phyloP scores from a whole-genome alignment of 2,329 filamentous ascomycete genomes.

The Scytalidium sp. region DNA sequence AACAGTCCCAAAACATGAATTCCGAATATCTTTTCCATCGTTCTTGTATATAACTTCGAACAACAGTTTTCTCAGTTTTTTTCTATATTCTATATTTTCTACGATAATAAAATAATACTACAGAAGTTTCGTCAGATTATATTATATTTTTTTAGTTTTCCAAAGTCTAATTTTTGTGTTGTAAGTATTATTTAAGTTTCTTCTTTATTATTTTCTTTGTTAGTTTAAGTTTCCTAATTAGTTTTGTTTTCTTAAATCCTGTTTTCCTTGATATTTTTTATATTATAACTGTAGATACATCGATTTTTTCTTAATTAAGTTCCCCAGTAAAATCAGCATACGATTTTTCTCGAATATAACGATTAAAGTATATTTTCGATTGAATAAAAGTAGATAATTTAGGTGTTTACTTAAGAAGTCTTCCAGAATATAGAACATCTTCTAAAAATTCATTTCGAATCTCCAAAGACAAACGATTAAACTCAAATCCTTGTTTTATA shows the following conservation, averaged over 20 bases:
- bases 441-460: neutral
- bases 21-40: slow-evolving; percentile 14
- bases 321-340: neutral
- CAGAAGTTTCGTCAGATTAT: neutral
- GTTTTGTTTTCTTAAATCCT: neutral
- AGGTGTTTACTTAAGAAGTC: neutral
- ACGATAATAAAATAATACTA: slow-evolving; percentile 11
- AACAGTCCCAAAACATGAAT: slow-evolving; percentile 28
- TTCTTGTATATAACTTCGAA: neutral
- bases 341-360: neutral
- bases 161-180: neutral
- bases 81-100: slow-evolving; percentile 8
- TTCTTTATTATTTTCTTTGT: neutral
- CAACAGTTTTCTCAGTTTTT: slow-evolving; percentile 1
- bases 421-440: neutral
- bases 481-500: neutral
- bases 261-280: neutral
- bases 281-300: neutral
- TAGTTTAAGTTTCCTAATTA: neutral
- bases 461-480: neutral
- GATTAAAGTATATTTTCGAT: neutral
- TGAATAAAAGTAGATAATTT: neutral
- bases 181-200: neutral
- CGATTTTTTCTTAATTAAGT: neutral
- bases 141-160: neutral